Base-by-base conservation (phyloP, 2,329 filamentous ascomycete genomes). In the Cercospora sojina region DNA sequence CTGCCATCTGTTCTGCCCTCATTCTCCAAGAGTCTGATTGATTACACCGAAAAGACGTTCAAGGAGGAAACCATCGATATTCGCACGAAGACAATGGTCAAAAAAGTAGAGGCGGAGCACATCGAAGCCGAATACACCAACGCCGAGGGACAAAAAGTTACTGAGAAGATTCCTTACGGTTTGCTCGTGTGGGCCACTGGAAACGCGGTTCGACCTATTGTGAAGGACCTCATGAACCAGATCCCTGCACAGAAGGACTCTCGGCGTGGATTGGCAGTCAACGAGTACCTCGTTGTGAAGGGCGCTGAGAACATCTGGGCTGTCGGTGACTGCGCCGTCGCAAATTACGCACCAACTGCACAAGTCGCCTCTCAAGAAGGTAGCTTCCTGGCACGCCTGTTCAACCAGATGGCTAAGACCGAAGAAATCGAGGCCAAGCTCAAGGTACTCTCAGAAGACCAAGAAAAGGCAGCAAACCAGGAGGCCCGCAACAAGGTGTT, bases 331-430 rank as follows among this genome's bases (percentile, higher is more conserved):
- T 99, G 95, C 79, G 94, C 94, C 64, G 91, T 98, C 59, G 95
- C 95, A 73, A 96, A 96, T 79, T 99, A 99, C 79, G 95, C 95
- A 31, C 95, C 95, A 38, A 99, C 95, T 8, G 95, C 95, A 31
- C 95, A 99, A 84, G 95, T 99, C 56, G 95, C 95, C 65, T 88
- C 91, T 9, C 95, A 99, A 83, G 95, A 99, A 82, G 95, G 95
- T 77, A 89, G 88, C 76, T 99, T 98, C 88, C 87, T 99, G 41
- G 95, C 93, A 47, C 89, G 92, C 70, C 88, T 99, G 68, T 97
- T 99, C 86, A 99, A 99, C 86, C 96, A 95, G 81, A 97, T 98
- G 92, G 95, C 93, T 79, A 96, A 93, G 87, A 96, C 92, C 2
- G 90, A 96, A 76, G 83, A 85, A 59, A 88, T 97, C 70, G 93